Percentiles rank a stretch among this genome's conserved stretches.
Evolutionary conservation across 176 grass and related monocot species (phyloP).

Genomic region (Triticum dicoccoides): DNA sequence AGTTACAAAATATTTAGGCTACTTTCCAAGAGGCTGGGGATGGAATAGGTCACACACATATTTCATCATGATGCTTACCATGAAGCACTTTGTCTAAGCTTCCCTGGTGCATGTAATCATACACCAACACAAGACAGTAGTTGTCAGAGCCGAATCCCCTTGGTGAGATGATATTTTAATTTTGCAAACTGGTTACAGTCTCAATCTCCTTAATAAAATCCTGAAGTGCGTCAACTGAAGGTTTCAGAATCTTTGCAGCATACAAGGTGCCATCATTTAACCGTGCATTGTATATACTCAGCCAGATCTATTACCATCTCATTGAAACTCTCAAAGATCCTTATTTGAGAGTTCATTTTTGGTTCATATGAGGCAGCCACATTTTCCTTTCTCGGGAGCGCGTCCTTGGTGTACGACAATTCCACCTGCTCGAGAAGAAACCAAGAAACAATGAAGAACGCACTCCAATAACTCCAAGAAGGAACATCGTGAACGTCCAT

Average conservation of each 20-base stretch:
- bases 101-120: conserved; percentile 76
- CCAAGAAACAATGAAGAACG: not conserved
- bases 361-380: no score
- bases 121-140: conserved; percentile 76
- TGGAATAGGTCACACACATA: not conserved
- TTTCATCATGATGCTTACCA: conserved; percentile 40
- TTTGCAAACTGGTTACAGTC: conserved; percentile 61
- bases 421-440: conserved; percentile 11
- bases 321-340: no score
- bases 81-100: conserved; percentile 90
- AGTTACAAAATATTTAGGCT: not conserved
- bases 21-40: not conserved
- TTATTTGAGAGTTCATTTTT: no score
- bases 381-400: not conserved
- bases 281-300: conserved; percentile 49
- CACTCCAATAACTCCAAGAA: no score
- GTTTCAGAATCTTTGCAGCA: conserved; percentile 83
- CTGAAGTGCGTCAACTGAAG: conserved; percentile 62
- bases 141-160: conserved; percentile 87
- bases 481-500: no score
- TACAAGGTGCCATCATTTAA: conserved; percentile 56
- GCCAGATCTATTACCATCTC: no score
- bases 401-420: not conserved
- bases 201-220: conserved; percentile 84
- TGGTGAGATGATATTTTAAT: conserved; percentile 72